Evolutionary conservation across 177 flowering plant species (phyloP).

Genomic region (Tripterygium wilfordii): DNA sequence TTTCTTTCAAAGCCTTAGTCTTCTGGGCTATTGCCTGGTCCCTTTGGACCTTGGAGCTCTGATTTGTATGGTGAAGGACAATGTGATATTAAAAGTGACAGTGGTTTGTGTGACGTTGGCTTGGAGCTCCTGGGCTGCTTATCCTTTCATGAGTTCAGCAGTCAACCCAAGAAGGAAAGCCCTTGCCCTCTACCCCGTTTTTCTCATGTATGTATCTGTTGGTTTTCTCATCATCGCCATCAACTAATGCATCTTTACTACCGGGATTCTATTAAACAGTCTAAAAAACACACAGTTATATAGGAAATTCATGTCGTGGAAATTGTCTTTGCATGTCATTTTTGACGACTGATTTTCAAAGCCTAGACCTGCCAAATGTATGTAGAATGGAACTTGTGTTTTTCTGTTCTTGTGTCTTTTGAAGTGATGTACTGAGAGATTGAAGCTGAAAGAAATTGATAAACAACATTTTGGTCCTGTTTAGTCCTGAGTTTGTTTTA

Average conservation of each 20-base stretch:
- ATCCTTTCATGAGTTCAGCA: conserved; percentile 96
- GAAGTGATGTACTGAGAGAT: no score
- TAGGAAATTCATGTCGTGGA: no score
- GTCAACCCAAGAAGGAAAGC: conserved; percentile 94
- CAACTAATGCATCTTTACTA: conserved; percentile 35
- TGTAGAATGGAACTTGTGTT: no score
- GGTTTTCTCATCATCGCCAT: conserved; percentile 94
- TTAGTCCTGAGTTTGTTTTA: no score
- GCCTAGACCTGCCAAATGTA: no score
- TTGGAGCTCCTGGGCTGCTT: conserved; percentile 98
- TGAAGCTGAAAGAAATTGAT: no score
- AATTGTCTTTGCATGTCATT: no score
- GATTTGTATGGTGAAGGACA: conserved; percentile 78
- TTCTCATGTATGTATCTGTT: conserved; percentile 94
- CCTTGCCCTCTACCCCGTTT: conserved; percentile 90
- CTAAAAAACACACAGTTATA: no score
- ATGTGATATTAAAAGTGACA: conserved; percentile 63
- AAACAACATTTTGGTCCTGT: no score
- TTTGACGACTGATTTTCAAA: no score
- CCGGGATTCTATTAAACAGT: no score
- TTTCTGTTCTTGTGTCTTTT: no score
- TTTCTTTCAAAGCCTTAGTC: conserved; percentile 94
- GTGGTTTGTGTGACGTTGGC: conserved; percentile 79
- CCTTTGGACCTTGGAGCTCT: conserved; percentile 86
- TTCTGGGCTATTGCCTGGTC: conserved; percentile 87